A percentile compares a stretch with the other conserved stretches of the same genome.
These are phyloP conservation scores for Quercus parvula DNA, from an alignment of 306 rosid species.

Conservation along the genomic window DNA sequence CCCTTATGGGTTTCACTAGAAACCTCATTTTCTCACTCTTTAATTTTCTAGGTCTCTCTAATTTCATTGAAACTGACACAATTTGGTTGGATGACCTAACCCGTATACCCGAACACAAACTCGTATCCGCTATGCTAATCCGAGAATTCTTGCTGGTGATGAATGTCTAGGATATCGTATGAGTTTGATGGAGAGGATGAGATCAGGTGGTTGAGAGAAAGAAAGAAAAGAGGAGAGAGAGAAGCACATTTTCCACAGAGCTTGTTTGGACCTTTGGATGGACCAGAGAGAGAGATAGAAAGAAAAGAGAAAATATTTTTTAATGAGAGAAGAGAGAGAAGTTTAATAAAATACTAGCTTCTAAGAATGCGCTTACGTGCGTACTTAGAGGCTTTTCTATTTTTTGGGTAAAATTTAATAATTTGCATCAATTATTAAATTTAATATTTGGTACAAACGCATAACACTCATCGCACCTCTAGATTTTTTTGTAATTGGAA, in stretches of 20 bases:
- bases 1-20: conserved; percentile 55
- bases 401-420: too few relatives aligned
- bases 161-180: conserved; percentile 37
- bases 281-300: conserved; percentile 25
- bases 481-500: too few relatives aligned
- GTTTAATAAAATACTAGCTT: too few relatives aligned
- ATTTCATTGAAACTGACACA: conserved; percentile 51
- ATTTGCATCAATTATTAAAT: too few relatives aligned
- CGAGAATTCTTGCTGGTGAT: conserved; percentile 61
- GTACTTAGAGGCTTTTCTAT: too few relatives aligned
- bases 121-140: conserved; percentile 56
- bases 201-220: conserved; percentile 53
- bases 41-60: conserved; percentile 60
- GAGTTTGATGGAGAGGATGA: conserved; percentile 64
- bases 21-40: conserved; percentile 51
- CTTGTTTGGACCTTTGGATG: conserved; percentile 90
- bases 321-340: too few relatives aligned
- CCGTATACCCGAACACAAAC: conserved; percentile 26
- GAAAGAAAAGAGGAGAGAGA: neutral
- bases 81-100: conserved; percentile 36
- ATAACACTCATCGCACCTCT: too few relatives aligned
- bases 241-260: conserved; percentile 78
- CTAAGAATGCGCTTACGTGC: too few relatives aligned
- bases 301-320: too few relatives aligned
- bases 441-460: too few relatives aligned